Evolutionary conservation across 108 stramenopile genomes (phyloP), one percentile per base, ranked within the genome.

Genomic region (Nitzschia inconspicua): DNA sequence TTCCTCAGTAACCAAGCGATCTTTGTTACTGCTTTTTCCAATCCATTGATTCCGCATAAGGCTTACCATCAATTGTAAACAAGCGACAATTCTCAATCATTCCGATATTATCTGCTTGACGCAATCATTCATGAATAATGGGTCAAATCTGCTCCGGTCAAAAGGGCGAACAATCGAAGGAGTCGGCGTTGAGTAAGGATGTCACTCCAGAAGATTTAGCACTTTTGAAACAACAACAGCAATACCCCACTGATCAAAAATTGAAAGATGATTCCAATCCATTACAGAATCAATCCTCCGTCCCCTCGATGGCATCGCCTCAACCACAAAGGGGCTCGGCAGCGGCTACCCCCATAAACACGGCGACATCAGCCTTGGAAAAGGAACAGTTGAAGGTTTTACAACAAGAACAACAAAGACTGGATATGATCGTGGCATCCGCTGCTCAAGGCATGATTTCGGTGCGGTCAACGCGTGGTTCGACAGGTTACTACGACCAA

Each of bases 361-460:
- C 0, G 43, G 44, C 36, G 20, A 11, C 36, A 11, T 20, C 53
- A n/a, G 27, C 52, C 31, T 61, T 62, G 31, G 44, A 75, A 28
- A 64, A 57, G 2, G 75, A 69, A 31, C 62, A 48, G 3, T 28
- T 55, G 4, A 63, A 60, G 35, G 58, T 43, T 19, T 32, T 72
- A 35, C 47, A 67, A 63, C 61, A 56, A 54, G 77, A 75, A 28
- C 73, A 78, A 44, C 68, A 57, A 5, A 42, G 77, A 61, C 47
- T 78, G 14, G 73, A 79, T 36, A 28, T 69, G 66, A 79, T 83
- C 36, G 77, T 83, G 0, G 44, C 52, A 19, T 43, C 47, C n/a
- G 78, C 82, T 3, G 72, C 61, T 11, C 56, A 75, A 25, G 57
- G 54, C 23, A 83, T 83, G 82, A 78, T 83, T 0, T 30, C 82